These are phyloP conservation scores for Fomitiporia mediterranea DNA, from an alignment of 1,284 basidiomycete species.

Conservation along the genomic window DNA sequence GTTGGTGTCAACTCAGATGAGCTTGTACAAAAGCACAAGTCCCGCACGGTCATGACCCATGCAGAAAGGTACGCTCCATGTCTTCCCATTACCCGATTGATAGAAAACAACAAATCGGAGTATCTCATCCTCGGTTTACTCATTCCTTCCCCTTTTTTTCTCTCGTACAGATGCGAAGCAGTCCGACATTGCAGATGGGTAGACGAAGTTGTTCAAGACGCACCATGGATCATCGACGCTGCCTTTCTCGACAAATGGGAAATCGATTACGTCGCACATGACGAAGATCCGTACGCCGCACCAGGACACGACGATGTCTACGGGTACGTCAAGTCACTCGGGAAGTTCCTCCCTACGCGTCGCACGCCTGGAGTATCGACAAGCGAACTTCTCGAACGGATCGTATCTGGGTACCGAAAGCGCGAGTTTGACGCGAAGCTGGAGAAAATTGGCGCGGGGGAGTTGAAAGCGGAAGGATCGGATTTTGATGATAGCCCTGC, in stretches of 20 bases:
- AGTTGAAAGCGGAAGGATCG: slow-evolving; percentile 55
- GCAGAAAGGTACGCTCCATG: slow-evolving; percentile 59
- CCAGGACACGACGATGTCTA: slow-evolving; percentile 85
- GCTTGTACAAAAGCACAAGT: slow-evolving; percentile 72
- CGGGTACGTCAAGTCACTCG: slow-evolving; percentile 77
- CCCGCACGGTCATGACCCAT: slow-evolving; percentile 80
- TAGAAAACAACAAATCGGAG: no score
- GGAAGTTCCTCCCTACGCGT: slow-evolving; percentile 92
- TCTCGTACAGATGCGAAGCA: slow-evolving; percentile 60
- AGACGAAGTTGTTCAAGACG: slow-evolving; percentile 91
- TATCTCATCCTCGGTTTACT: background rate
- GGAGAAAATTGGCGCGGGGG: slow-evolving; percentile 76
- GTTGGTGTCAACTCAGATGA: slow-evolving; percentile 88
- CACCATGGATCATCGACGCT: slow-evolving; percentile 87
- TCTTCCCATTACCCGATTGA: background rate
- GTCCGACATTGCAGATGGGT: slow-evolving; percentile 96
- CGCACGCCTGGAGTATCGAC: slow-evolving; percentile 95
- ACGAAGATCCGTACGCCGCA: slow-evolving; percentile 80
- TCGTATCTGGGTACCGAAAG: slow-evolving; percentile 77
- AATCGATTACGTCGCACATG: slow-evolving; percentile 97
- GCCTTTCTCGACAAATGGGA: slow-evolving; percentile 78
- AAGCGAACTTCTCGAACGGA: slow-evolving; percentile 86
- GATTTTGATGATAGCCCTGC: slow-evolving; percentile 28
- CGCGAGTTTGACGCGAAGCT: slow-evolving; percentile 89
- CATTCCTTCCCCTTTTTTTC: background rate